Conservation (phyloP, 768 basidiomycete species). For the Pisolithus orientalis region DNA sequence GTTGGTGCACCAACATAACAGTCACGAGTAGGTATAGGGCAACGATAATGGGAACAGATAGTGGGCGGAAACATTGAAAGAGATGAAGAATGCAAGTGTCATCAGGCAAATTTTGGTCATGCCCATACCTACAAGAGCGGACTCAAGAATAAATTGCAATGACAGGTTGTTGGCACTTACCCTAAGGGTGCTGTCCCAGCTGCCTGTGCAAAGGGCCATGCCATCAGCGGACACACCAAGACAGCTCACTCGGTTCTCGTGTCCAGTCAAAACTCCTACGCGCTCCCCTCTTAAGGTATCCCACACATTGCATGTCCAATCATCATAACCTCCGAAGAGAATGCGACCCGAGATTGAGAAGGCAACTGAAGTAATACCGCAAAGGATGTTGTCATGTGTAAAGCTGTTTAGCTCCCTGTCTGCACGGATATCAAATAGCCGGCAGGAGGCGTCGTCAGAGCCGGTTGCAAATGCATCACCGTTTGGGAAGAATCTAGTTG, state of each 20-base stretch:
- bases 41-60: constrained; percentile 46
- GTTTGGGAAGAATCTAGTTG: constrained; percentile 92
- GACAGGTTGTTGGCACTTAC: constrained; percentile 38
- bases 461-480: constrained; percentile 99
- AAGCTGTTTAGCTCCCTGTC: constrained; percentile 96
- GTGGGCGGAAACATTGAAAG: constrained; percentile 15
- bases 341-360: constrained; percentile 98
- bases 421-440: constrained; percentile 95
- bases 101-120: constrained; percentile 36
- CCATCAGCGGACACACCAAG: constrained; percentile 93
- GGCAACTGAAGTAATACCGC: constrained; percentile 97
- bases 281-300: constrained; percentile 98
- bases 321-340: constrained; percentile 97
- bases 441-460: constrained; percentile 97
- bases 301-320: constrained; percentile 99
- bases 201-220: constrained; percentile 97
- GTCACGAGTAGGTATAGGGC: constrained; percentile 46
- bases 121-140: constrained; percentile 67
- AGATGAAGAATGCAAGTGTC: constrained; percentile 16
- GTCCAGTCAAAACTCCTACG: constrained; percentile 93
- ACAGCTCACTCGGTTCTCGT: constrained; percentile 97
- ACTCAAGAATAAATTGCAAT: constrained; percentile 6
- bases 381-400: constrained; percentile 97
- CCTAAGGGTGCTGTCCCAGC: constrained; percentile 96
- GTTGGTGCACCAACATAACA: constrained; percentile 24